Conservation (phyloP, 2,329 filamentous ascomycete genomes). For the Fusarium sp. region DNA sequence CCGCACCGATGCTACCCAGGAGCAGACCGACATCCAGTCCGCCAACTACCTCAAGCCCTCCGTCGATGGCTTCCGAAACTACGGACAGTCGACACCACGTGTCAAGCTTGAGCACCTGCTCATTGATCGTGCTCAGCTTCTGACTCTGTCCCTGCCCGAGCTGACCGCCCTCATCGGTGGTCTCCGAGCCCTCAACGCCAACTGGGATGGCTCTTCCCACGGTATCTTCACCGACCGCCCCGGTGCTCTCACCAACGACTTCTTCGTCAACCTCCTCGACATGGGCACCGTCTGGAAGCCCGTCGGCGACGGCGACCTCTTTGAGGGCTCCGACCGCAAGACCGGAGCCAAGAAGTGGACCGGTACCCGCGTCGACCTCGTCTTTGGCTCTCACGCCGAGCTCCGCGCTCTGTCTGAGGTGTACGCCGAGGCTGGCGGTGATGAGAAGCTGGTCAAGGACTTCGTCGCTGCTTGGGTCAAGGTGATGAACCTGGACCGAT, state of each 20-base stretch:
- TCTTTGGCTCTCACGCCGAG: constrained; percentile 80
- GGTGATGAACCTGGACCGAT: constrained; percentile 80
- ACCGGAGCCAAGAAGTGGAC: constrained; percentile 76
- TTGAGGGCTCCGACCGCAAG: constrained; percentile 75
- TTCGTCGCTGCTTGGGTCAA: constrained; percentile 80
- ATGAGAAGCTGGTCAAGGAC: constrained; percentile 76
- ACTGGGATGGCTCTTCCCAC: constrained; percentile 75
- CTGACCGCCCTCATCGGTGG: constrained; percentile 78
- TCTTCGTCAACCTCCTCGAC: constrained; percentile 84
- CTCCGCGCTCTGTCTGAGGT: constrained; percentile 77
- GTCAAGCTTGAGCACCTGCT: constrained; percentile 76
- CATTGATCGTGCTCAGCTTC: constrained; percentile 77
- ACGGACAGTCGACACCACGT: constrained; percentile 71
- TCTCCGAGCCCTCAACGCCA: constrained; percentile 75
- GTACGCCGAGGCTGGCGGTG: constrained; percentile 70
- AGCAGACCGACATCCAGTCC: constrained; percentile 76
- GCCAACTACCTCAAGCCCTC: constrained; percentile 75
- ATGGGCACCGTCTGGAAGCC: constrained; percentile 71
- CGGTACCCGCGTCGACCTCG: constrained; percentile 75
- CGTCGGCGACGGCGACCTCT: constrained; percentile 63
- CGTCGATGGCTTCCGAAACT: constrained; percentile 84
- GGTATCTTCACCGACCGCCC: constrained; percentile 78
- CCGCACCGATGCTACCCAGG: constrained; percentile 76
- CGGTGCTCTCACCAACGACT: constrained; percentile 80
- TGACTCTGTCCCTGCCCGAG: constrained; percentile 78